A percentile compares a stretch with the other conserved stretches of the same genome.
Conservation (phyloP, 768 basidiomycete genomes). For the Hericium erinaceus region DNA sequence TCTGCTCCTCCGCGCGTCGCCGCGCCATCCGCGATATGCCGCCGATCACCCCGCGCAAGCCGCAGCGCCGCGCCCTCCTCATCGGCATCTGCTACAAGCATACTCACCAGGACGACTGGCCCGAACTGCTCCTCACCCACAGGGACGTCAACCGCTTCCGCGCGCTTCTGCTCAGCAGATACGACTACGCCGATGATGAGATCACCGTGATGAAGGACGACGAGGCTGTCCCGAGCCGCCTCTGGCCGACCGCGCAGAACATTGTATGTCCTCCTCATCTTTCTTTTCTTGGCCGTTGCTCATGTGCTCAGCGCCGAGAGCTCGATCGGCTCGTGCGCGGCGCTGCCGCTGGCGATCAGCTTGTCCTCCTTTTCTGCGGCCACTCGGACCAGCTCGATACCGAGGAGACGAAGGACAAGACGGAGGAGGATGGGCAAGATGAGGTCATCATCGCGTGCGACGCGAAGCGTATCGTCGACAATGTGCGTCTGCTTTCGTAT, state of each 20-base stretch:
- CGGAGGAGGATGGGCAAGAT: constrained; percentile 18
- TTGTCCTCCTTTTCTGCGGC: constrained; percentile 18
- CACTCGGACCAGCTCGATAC: constrained; percentile 15
- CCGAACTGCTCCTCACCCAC: constrained; percentile 3
- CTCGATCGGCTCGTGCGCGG: constrained; percentile 9
- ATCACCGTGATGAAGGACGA: constrained; percentile 12
- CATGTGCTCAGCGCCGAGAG: constrained; percentile 8
- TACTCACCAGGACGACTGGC: background rate
- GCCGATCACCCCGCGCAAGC: background rate
- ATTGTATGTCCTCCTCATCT: constrained; percentile 3
- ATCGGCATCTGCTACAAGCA: constrained; percentile 10
- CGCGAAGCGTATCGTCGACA: constrained; percentile 15
- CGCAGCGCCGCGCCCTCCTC: constrained; percentile 12
- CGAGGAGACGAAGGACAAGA: background rate
- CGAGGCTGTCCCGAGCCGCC: background rate
- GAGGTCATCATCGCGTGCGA: constrained; percentile 12
- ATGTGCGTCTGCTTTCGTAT: constrained; percentile 3
- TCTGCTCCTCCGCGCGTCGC: too few relatives aligned
- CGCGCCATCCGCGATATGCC: too few relatives aligned
- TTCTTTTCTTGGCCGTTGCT: background rate
- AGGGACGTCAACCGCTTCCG: constrained; percentile 8
- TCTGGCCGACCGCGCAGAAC: constrained; percentile 11
- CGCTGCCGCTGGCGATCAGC: constrained; percentile 16
- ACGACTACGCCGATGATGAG: constrained; percentile 4
- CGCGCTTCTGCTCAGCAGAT: constrained; percentile 4